These are phyloP conservation scores for Salix caprea DNA, from an alignment of 345 rosid genomes.

Conservation along the genomic window DNA sequence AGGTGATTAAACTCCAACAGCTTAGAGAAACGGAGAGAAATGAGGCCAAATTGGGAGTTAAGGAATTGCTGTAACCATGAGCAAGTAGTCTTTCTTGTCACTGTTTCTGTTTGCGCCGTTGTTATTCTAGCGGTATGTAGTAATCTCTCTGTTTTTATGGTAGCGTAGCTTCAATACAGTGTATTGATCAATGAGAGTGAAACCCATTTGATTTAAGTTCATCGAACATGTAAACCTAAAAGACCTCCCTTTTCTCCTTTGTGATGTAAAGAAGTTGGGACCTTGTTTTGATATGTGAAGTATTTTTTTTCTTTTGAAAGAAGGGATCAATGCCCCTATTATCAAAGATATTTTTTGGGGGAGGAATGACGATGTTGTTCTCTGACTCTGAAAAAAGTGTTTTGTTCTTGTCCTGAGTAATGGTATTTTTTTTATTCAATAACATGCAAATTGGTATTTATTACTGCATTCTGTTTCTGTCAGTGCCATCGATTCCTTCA, in stretches of 20 bases:
- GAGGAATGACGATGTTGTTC: too few relatives aligned
- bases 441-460: not conserved
- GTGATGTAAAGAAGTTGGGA: not conserved
- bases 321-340: not conserved
- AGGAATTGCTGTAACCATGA: constrained; percentile 18
- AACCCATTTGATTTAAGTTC: not conserved
- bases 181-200: not conserved
- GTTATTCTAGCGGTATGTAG: constrained; percentile 20
- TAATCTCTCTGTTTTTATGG: not conserved
- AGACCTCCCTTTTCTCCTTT: not conserved
- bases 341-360: not conserved
- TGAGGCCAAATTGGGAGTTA: constrained; percentile 23
- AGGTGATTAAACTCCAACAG: not conserved
- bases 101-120: constrained; percentile 15
- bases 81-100: constrained; percentile 19
- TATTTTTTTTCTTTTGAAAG: not conserved
- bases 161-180: not conserved
- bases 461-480: not conserved
- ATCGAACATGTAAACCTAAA: not conserved
- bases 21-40: not conserved
- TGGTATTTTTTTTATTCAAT: not conserved
- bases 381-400: too few relatives aligned
- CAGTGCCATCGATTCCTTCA: too few relatives aligned
- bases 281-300: not conserved
- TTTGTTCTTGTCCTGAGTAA: not conserved